Percentiles rank a stretch among this genome's conserved stretches.
Evolutionary conservation across 345 rosid genomes (phyloP).

Genomic region (Eucalyptus cloeziana): DNA sequence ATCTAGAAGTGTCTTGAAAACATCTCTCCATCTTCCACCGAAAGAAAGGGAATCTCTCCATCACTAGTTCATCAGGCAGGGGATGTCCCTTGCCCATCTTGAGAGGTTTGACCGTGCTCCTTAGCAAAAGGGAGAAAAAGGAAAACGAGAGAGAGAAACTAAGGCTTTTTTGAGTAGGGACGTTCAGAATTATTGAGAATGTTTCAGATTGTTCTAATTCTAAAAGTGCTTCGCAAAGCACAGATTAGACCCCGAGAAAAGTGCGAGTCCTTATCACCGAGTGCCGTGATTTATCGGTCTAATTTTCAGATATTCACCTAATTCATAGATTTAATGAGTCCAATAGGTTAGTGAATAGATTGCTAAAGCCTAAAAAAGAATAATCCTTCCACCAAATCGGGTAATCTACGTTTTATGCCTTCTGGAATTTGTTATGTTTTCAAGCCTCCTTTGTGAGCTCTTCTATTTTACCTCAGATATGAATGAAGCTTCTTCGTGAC

Average conservation of each 20-base stretch:
- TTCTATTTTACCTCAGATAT: background rate
- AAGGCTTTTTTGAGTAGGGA: background rate
- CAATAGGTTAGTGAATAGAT: background rate
- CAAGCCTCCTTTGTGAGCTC: background rate
- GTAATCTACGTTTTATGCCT: fast-evolving
- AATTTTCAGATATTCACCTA: background rate
- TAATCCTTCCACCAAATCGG: background rate
- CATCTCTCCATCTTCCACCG: background rate
- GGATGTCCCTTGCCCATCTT: background rate
- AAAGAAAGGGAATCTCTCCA: background rate
- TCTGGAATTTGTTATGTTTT: background rate
- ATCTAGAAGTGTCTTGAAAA: background rate
- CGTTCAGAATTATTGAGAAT: background rate
- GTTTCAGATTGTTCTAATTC: background rate
- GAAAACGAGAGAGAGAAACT: background rate
- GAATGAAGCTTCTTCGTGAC: background rate
- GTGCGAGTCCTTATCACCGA: background rate
- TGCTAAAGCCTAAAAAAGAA: background rate
- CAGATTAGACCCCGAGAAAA: background rate
- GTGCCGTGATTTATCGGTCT: background rate
- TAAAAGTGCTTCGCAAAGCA: background rate
- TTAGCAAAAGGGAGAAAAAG: background rate
- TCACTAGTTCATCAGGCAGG: background rate
- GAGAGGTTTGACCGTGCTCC: background rate
- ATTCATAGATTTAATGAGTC: background rate